Evolutionary conservation across 441 rosid species (phyloP), one percentile per base, ranked within the genome.

Genomic region (Syzygium syzygioides): DNA sequence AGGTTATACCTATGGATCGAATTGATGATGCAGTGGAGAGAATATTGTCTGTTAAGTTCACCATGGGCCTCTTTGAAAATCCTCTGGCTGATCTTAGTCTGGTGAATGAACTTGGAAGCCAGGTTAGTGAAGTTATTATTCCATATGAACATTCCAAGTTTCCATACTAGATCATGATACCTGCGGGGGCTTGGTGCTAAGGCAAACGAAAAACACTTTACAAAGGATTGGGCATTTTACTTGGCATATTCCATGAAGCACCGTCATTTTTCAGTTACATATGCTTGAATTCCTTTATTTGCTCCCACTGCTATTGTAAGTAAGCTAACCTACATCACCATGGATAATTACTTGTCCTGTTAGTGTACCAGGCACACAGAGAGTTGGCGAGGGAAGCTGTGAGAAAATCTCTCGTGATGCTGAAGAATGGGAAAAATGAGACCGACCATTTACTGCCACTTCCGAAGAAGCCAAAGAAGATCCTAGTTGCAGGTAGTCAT

Each of bases 1-100:
- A 96, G 55, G 92, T 86, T 79, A 90, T 95, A 45, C 94, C 95
- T 20, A 93, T 96, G 92, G 92, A 92, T 26, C 94, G 98, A 37
- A 97, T 97, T 80, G 94, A 97, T 92, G 98, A 96, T 92, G 99
- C 98, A 12, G 98, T 95, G 17, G 90, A 41, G 87, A 94, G 98
- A 92, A 95, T 96, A 91, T 91, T 96, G 90, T 92, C 90, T 50
- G 98, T 97, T 86, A 96, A 97, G 91, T 94, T 96, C 91, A 94
- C 90, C 60, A 91, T 95, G 96, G 98, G 96, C 55, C 96, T 97
- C 7, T 95, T 96, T 93, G 98, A 97, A 90, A 94, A 94, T 80
- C 99, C 98, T 90, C 86, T 96, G 90, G 96, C 97, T 84, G 97
- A 97, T 91, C 60, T 88, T 90, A 95, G 94, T 90, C 91, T 94